These are phyloP conservation scores for Keqinozyma sinolaborantium DNA, from an alignment of 1,139 yeast genomes.

Conservation along the genomic window DNA sequence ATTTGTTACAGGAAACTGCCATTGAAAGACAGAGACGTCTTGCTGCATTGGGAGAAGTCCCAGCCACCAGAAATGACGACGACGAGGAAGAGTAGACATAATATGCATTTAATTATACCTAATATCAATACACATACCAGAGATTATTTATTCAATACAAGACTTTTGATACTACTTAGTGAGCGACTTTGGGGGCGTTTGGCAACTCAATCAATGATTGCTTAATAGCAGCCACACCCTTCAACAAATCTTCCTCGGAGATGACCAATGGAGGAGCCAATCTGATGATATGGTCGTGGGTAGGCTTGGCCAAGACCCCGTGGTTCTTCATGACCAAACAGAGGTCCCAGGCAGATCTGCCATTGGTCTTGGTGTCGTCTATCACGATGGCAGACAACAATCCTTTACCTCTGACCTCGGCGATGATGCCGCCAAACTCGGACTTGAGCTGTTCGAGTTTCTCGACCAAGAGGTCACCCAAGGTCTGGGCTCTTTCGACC, in stretches of 20 bases:
- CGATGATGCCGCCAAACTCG: slow-evolving; percentile 67
- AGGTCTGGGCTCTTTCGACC: slow-evolving; percentile 68
- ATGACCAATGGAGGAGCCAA: slow-evolving; percentile 95
- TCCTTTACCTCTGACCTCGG: slow-evolving; percentile 93
- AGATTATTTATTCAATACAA: not conserved
- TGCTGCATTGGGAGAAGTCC: slow-evolving; percentile 69
- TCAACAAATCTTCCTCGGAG: slow-evolving; percentile 77
- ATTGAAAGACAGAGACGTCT: slow-evolving; percentile 73
- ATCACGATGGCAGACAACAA: slow-evolving; percentile 87
- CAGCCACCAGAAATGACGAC: slow-evolving; percentile 40
- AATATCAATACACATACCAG: not conserved
- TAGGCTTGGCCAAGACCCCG: slow-evolving; percentile 94
- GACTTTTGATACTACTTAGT: slow-evolving; percentile 17
- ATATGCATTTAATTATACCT: not conserved
- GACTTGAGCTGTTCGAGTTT: slow-evolving; percentile 61
- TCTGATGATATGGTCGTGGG: slow-evolving; percentile 93
- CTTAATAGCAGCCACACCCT: slow-evolving; percentile 75
- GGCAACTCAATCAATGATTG: slow-evolving; percentile 60
- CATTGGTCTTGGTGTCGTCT: slow-evolving; percentile 75
- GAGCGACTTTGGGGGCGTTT: slow-evolving; percentile 42
- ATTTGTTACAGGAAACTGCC: slow-evolving; percentile 51
- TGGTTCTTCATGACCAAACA: slow-evolving; percentile 84
- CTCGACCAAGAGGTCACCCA: slow-evolving; percentile 70
- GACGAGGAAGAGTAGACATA: slow-evolving; percentile 55
- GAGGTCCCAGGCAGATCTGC: slow-evolving; percentile 94